These are phyloP conservation scores for Tricholoma bakamatsutake DNA, from an alignment of 768 basidiomycete genomes.

Conservation along the genomic window DNA sequence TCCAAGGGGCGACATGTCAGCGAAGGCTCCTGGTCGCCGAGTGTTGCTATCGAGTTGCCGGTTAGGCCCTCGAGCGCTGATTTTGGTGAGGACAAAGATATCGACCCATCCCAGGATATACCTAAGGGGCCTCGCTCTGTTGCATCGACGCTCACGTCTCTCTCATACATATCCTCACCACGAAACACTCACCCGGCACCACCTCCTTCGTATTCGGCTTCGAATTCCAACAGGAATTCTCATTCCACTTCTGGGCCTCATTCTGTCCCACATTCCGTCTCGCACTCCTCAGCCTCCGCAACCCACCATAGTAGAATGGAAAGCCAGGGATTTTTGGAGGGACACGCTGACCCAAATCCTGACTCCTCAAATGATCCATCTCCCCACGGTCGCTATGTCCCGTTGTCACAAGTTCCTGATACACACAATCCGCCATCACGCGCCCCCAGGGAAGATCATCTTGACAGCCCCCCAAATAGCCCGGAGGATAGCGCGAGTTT, in stretches of 20 bases:
- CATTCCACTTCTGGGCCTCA: slow-evolving; percentile 14
- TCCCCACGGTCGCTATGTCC: background rate
- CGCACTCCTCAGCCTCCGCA: slow-evolving; percentile 15
- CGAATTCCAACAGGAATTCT: slow-evolving; percentile 18
- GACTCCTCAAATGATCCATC: background rate
- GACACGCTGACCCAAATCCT: slow-evolving; percentile 11
- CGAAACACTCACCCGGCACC: slow-evolving; percentile 16
- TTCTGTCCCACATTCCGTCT: slow-evolving; percentile 23
- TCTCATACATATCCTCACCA: slow-evolving; percentile 23
- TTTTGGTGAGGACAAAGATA: slow-evolving; percentile 18
- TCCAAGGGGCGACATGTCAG: slow-evolving; percentile 19
- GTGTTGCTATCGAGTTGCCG: slow-evolving; percentile 30
- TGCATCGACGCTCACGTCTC: slow-evolving; percentile 13
- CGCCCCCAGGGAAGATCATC: slow-evolving; percentile 14
- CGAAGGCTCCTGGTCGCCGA: slow-evolving; percentile 30
- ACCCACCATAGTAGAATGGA: slow-evolving; percentile 9
- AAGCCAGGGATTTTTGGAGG: slow-evolving; percentile 17
- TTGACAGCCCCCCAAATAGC: slow-evolving; percentile 16
- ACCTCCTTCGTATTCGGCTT: slow-evolving; percentile 24
- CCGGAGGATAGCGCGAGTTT: slow-evolving; percentile 15
- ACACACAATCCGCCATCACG: slow-evolving; percentile 2
- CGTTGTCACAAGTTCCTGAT: background rate
- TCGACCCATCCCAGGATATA: slow-evolving; percentile 7
- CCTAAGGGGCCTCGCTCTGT: slow-evolving; percentile 3
- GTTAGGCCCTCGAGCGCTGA: slow-evolving; percentile 22